Evolutionary conservation across 2,329 filamentous ascomycete species (phyloP).

Genomic region (Ceratocystis lukuohia): DNA sequence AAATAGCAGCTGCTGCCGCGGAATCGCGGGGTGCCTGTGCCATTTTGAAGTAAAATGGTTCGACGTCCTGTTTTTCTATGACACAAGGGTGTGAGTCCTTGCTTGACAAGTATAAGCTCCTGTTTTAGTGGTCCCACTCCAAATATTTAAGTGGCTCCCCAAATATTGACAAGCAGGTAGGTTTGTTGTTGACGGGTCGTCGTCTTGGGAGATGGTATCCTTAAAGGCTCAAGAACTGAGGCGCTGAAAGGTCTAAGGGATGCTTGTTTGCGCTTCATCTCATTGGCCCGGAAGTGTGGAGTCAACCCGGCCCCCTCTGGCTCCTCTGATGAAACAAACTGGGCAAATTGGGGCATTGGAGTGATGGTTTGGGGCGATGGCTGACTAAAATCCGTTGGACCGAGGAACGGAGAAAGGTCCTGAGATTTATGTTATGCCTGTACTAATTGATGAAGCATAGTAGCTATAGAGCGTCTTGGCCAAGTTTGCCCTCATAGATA

Average conservation of each 20-base stretch:
- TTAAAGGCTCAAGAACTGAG: background rate
- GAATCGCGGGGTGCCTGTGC: slow-evolving; percentile 17
- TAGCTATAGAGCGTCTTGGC: too few relatives aligned
- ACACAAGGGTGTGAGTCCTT: slow-evolving; percentile 14
- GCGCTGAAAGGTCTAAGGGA: background rate
- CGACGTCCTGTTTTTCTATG: background rate
- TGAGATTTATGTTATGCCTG: too few relatives aligned
- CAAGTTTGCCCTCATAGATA: too few relatives aligned
- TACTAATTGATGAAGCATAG: too few relatives aligned
- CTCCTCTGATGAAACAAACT: background rate
- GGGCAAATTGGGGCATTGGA: too few relatives aligned
- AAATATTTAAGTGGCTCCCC: background rate
- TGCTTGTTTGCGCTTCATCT: background rate
- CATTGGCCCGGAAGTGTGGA: slow-evolving; percentile 5
- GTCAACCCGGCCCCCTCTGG: background rate
- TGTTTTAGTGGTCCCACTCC: background rate
- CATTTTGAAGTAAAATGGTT: slow-evolving; percentile 17
- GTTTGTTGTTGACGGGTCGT: background rate
- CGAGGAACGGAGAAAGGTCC: background rate
- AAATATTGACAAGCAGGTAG: background rate
- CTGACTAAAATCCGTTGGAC: background rate
- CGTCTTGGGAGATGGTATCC: background rate
- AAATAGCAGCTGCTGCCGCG: slow-evolving; percentile 22
- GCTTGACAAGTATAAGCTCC: slow-evolving; percentile 1
- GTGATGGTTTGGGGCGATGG: background rate